phyloP scores from a whole-genome alignment of 257 asterid genomes.

The Nicotiana attenuata region DNA sequence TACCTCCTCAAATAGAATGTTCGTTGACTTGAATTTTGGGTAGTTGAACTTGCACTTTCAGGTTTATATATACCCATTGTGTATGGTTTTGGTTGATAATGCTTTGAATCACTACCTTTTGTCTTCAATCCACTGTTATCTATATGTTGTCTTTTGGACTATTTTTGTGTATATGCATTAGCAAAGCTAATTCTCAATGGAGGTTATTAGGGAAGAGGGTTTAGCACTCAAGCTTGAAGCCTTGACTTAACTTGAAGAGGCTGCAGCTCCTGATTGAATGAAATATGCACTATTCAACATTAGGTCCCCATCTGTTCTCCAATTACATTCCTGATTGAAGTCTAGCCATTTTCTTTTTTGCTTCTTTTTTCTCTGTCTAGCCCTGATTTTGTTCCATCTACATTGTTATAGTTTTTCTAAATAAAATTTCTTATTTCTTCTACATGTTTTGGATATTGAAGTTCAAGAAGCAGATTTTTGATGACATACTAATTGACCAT shows the following conservation, averaged over 20 bases:
- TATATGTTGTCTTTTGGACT: background rate
- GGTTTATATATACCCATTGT: background rate
- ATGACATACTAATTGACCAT: no score
- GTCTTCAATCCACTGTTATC: conserved; percentile 7
- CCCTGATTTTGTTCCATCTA: no score
- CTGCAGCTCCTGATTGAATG: conserved; percentile 37
- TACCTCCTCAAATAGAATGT: no score
- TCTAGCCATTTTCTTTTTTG: background rate
- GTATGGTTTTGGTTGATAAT: conserved; percentile 8
- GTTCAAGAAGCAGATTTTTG: no score
- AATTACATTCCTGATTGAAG: conserved; percentile 34
- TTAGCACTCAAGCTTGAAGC: conserved; percentile 63
- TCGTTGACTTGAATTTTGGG: no score
- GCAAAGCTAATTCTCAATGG: background rate
- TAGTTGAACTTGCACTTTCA: background rate
- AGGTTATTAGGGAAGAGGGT: conserved; percentile 40
- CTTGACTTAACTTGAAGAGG: conserved; percentile 48
- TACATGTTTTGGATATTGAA: no score
- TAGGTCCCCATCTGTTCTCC: conserved; percentile 56
- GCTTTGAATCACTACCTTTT: background rate
- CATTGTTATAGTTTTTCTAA: no score
- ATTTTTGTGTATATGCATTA: background rate
- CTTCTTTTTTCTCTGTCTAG: background rate
- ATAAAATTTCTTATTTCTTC: no score
- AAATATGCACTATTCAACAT: conserved; percentile 28